phyloP scores from a whole-genome alignment of 164 flowering plant genomes.

The Piper longum region DNA sequence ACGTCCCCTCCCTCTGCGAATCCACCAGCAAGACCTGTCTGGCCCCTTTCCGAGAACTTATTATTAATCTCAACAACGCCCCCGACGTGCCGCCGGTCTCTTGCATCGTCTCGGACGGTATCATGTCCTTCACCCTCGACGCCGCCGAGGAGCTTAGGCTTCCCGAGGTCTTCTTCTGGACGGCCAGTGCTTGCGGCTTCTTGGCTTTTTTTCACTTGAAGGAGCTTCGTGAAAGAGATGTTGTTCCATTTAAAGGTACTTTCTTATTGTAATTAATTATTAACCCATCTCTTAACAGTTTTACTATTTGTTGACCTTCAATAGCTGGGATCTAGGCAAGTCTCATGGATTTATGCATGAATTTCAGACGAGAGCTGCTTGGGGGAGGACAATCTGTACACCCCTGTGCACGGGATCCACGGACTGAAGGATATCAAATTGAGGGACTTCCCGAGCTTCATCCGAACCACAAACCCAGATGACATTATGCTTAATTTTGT shows the following conservation, averaged over 20 bases:
- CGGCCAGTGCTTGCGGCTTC: slow-evolving; percentile 10
- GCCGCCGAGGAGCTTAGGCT: slow-evolving; percentile 6
- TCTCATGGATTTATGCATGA: background rate
- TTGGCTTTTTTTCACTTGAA: background rate
- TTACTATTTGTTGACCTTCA: background rate
- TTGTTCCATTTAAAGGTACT: slow-evolving; percentile 9
- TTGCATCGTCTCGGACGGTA: slow-evolving; percentile 8
- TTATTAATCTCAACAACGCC: slow-evolving; percentile 3
- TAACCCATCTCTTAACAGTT: background rate
- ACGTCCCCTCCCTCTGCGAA: slow-evolving; percentile 28
- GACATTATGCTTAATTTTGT: slow-evolving; percentile 8
- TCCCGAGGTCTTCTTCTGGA: slow-evolving; percentile 5
- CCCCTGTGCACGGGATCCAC: slow-evolving; percentile 4
- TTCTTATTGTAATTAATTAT: background rate
- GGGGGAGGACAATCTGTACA: slow-evolving; percentile 2
- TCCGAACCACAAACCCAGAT: slow-evolving; percentile 1
- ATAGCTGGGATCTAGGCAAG: background rate
- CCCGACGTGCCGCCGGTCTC: slow-evolving; percentile 2
- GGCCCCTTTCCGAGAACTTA: slow-evolving; percentile 10
- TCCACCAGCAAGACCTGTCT: slow-evolving; percentile 18
- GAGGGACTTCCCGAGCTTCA: slow-evolving; percentile 4
- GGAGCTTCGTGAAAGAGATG: slow-evolving; percentile 1
- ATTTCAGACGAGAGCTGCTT: slow-evolving; percentile 6
- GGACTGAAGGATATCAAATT: slow-evolving; percentile 4
- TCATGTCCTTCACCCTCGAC: slow-evolving; percentile 3